A percentile compares a stretch with the other conserved stretches of the same genome.
Conservation (phyloP, 805 yeast species). For the Jamesozyma lodderae region DNA sequence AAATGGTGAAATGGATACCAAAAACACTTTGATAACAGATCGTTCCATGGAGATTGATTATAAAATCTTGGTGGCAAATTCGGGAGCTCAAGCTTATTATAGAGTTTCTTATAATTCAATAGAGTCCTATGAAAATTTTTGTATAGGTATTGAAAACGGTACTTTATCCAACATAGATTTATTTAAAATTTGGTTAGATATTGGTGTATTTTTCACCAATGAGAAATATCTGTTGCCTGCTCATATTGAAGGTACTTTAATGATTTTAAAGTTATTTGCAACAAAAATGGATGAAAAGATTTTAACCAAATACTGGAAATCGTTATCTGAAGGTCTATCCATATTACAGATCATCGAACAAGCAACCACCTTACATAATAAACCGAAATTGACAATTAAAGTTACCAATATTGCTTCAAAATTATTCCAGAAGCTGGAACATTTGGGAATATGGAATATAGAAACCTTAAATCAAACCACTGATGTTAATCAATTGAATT, state of each 20-base stretch:
- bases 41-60: constrained; percentile 17
- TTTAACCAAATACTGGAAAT: constrained; percentile 22
- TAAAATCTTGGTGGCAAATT: constrained; percentile 16
- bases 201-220: constrained; percentile 27
- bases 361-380: constrained; percentile 7
- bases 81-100: constrained; percentile 34
- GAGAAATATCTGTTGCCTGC: constrained; percentile 17
- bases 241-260: constrained; percentile 24
- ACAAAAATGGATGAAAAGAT: too few species aligned
- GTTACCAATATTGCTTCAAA: background rate
- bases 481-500: constrained; percentile 32
- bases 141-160: constrained; percentile 12
- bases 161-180: constrained; percentile 23
- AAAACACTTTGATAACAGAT: constrained; percentile 24
- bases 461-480: background rate
- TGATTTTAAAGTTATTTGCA: constrained; percentile 24
- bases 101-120: constrained; percentile 38
- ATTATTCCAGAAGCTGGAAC: constrained; percentile 1
- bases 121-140: constrained; percentile 22
- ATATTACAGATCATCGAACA: constrained; percentile 17
- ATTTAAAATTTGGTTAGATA: constrained; percentile 29
- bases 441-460: background rate
- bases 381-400: constrained; percentile 2
- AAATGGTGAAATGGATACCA: constrained; percentile 12
- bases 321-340: constrained; percentile 23